Percentiles rank a stretch among this genome's conserved stretches.
These are phyloP conservation scores for Lachancea quebecensis DNA, from an alignment of 805 yeast genomes.

Conservation along the genomic window DNA sequence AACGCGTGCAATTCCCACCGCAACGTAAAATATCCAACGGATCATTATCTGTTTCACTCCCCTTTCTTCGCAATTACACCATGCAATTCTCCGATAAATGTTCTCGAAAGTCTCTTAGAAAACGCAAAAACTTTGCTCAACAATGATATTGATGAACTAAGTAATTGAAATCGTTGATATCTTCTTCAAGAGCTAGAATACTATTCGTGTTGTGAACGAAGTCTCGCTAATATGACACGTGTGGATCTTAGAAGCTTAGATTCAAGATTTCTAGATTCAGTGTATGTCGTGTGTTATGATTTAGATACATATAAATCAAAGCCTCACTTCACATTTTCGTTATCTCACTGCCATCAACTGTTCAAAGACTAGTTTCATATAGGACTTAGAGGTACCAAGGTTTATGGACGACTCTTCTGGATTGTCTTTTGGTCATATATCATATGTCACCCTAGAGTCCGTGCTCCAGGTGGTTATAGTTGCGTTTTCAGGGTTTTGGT, in stretches of 20 bases:
- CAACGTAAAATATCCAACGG: no score
- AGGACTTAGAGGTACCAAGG: background rate
- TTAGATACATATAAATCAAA: background rate
- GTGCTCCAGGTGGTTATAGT: conserved; percentile 84
- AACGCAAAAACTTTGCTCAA: background rate
- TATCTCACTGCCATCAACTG: background rate
- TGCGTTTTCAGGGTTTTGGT: conserved; percentile 78
- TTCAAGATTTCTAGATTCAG: no score
- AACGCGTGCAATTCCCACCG: background rate
- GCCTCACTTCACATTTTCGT: background rate
- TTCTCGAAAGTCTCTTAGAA: no score
- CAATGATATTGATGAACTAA: background rate
- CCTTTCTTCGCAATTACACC: no score
- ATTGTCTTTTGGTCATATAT: conserved; percentile 30
- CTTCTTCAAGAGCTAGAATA: background rate
- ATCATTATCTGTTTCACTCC: no score
- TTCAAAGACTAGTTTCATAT: no score
- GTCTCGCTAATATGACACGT: background rate
- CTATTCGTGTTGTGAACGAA: no score
- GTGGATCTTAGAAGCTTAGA: no score
- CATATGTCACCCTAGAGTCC: conserved; percentile 79
- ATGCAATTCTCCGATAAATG: no score
- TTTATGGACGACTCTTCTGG: conserved; percentile 13
- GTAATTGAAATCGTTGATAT: background rate
- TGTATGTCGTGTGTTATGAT: background rate